phyloP scores from a whole-genome alignment of 495 filamentous ascomycete genomes.

The Zalerion maritima region DNA sequence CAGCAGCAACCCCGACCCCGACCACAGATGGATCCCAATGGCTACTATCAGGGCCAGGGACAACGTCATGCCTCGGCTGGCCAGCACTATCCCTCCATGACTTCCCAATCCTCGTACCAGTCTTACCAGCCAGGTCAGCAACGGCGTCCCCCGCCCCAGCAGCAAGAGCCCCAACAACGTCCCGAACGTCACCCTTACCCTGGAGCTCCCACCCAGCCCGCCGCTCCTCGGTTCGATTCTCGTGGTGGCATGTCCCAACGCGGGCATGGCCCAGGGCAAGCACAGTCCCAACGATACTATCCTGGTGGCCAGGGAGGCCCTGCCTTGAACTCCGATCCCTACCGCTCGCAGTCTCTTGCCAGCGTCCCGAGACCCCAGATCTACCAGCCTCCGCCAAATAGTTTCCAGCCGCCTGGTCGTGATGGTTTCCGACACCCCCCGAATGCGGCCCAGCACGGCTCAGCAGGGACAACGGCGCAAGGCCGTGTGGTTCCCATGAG shows the following conservation, averaged over 20 bases:
- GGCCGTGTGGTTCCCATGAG: constrained; percentile 82
- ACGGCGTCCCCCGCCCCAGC: constrained; percentile 21
- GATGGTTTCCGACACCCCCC: constrained; percentile 63
- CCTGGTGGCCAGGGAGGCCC: constrained; percentile 41
- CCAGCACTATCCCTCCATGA: constrained; percentile 13
- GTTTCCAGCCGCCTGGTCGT: constrained; percentile 52
- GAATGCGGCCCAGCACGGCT: constrained; percentile 41
- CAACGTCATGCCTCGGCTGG: constrained; percentile 31
- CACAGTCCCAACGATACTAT: constrained; percentile 39
- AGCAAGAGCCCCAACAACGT: constrained; percentile 23
- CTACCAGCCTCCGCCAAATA: constrained; percentile 49
- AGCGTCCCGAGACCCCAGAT: constrained; percentile 48
- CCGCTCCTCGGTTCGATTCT: constrained; percentile 20
- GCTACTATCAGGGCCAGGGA: constrained; percentile 41
- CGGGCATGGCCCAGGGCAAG: constrained; percentile 41
- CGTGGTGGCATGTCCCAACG: constrained; percentile 31
- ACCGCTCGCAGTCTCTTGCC: constrained; percentile 85
- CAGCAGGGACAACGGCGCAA: constrained; percentile 69
- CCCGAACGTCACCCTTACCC: constrained; percentile 37
- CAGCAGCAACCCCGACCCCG: constrained; percentile 20
- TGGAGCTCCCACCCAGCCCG: constrained; percentile 25
- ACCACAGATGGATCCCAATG: constrained; percentile 31
- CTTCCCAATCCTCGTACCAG: too few species aligned
- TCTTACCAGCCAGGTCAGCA: constrained; percentile 12
- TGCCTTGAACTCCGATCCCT: constrained; percentile 69